A percentile compares a stretch with the other conserved stretches of the same genome.
These are phyloP conservation scores for Lactarius sanguifluus DNA, from an alignment of 768 basidiomycete genomes.

Conservation along the genomic window DNA sequence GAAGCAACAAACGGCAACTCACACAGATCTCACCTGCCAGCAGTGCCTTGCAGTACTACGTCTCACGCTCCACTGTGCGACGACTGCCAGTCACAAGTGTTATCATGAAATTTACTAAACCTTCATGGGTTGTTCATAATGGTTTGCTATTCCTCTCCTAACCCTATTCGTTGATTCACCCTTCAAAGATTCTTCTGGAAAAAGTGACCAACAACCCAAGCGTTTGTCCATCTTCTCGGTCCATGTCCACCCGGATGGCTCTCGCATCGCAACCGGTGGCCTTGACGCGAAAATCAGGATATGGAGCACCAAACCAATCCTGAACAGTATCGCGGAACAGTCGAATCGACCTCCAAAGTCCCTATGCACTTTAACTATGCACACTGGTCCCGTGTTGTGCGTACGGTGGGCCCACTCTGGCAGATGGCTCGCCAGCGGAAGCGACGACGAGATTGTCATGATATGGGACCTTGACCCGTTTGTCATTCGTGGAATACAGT, in stretches of 20 bases:
- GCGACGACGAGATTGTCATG: conserved; percentile 94
- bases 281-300: conserved; percentile 95
- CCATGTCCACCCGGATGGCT: conserved; percentile 93
- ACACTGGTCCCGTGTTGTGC: conserved; percentile 88
- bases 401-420: conserved; percentile 95
- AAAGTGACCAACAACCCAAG: conserved; percentile 59
- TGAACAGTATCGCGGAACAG: conserved; percentile 66
- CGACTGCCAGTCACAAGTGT: background rate
- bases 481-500: conserved; percentile 39
- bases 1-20: too few species aligned
- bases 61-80: background rate
- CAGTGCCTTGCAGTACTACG: too few species aligned
- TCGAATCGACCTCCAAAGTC: conserved; percentile 79
- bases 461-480: conserved; percentile 97
- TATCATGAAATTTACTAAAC: conserved; percentile 83
- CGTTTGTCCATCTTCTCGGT: conserved; percentile 87
- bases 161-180: background rate
- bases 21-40: too few species aligned
- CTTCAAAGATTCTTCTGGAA: conserved; percentile 47
- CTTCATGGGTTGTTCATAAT: conserved; percentile 83
- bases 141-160: conserved; percentile 43
- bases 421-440: conserved; percentile 91
- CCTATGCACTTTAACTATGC: conserved; percentile 88
- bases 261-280: conserved; percentile 95
- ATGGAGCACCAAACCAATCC: conserved; percentile 95